Evolutionary conservation across 345 rosid species (phyloP).

Genomic region (Tarenaya hassleriana): DNA sequence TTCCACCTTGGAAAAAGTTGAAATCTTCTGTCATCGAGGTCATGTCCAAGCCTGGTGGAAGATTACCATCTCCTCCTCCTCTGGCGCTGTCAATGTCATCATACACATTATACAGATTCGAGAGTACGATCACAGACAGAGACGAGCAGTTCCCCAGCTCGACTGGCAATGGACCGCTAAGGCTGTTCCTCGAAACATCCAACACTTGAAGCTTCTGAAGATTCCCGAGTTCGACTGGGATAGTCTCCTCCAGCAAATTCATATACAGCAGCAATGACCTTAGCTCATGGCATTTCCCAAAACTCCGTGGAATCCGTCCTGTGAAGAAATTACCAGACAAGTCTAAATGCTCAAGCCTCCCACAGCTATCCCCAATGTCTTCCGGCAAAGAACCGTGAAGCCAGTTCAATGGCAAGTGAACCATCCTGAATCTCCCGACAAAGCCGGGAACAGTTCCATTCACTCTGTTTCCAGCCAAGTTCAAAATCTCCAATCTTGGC

Average conservation of each 20-base stretch:
- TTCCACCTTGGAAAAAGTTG: conserved; percentile 69
- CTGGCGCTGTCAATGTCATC: conserved; percentile 32
- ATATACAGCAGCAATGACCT: conserved; percentile 58
- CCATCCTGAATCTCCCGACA: conserved; percentile 54
- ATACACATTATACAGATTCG: conserved; percentile 46
- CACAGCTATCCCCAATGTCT: conserved; percentile 57
- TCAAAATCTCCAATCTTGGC: conserved; percentile 46
- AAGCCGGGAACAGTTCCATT: conserved; percentile 69
- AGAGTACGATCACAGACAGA: conserved; percentile 69
- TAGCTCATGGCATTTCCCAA: conserved; percentile 57
- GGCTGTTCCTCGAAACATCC: conserved; percentile 80
- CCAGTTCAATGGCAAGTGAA: conserved; percentile 52
- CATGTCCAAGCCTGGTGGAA: conserved; percentile 30
- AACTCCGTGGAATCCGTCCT: conserved; percentile 57
- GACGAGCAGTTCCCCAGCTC: conserved; percentile 69
- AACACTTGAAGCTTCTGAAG: conserved; percentile 72
- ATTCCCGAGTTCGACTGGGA: conserved; percentile 61
- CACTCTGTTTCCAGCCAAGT: conserved; percentile 66
- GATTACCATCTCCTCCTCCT: conserved; percentile 32
- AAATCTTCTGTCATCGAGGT: conserved; percentile 51
- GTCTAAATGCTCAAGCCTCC: conserved; percentile 79
- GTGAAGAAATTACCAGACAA: conserved; percentile 67
- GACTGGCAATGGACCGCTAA: conserved; percentile 63
- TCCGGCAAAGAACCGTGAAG: conserved; percentile 56
- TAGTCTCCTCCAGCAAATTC: conserved; percentile 67